These are phyloP conservation scores for Oryza coarctata DNA, from an alignment of 176 grass and related monocot genomes.

Conservation along the genomic window DNA sequence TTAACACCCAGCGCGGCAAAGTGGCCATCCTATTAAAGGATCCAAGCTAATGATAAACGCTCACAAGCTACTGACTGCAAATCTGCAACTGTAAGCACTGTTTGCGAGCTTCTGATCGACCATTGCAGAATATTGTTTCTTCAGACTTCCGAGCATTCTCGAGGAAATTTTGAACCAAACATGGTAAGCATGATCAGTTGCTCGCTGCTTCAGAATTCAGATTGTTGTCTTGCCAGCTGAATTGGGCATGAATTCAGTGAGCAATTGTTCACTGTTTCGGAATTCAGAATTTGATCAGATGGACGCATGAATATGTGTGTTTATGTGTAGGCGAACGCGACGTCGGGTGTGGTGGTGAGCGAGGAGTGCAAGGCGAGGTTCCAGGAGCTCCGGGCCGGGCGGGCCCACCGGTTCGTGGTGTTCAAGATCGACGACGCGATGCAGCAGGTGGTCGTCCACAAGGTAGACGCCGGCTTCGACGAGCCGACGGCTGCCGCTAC, in stretches of 20 bases:
- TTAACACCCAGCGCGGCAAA: too few relatives aligned
- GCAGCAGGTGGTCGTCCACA: slow-evolving; percentile 54
- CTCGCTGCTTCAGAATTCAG: neutral
- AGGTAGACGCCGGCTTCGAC: slow-evolving; percentile 34
- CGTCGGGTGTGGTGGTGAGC: slow-evolving; percentile 46
- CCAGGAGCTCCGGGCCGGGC: slow-evolving; percentile 41
- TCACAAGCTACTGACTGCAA: neutral
- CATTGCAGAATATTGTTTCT: neutral
- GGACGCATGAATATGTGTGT: neutral
- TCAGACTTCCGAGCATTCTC: neutral
- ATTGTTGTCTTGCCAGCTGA: too few relatives aligned
- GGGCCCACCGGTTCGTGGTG: slow-evolving; percentile 55
- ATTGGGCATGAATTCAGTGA: neutral
- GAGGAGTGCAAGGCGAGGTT: slow-evolving; percentile 51
- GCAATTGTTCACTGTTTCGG: neutral
- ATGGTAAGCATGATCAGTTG: neutral
- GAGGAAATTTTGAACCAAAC: neutral
- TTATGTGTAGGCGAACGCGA: slow-evolving; percentile 31
- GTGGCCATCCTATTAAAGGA: slow-evolving; percentile 26
- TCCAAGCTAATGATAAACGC: neutral
- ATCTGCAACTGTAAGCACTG: neutral
- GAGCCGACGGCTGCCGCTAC: slow-evolving; percentile 59
- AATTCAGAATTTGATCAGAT: neutral
- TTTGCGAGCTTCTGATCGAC: neutral
- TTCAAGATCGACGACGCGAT: slow-evolving; percentile 55